Conservation (phyloP, 495 filamentous ascomycete species). For the Penicillium mononematosum region DNA sequence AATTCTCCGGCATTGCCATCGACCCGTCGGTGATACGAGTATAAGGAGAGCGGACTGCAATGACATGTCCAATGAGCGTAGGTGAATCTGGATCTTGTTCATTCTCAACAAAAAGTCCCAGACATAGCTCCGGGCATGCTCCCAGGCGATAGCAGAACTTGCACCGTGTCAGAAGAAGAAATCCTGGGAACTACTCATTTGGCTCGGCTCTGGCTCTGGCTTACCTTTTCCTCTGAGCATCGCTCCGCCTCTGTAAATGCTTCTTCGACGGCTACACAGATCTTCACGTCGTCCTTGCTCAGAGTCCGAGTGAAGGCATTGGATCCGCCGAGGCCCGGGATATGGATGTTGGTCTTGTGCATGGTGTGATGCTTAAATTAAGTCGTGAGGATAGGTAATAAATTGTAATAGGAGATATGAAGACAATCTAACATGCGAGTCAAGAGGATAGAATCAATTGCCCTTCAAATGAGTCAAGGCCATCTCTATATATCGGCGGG, state of each 20-base stretch:
- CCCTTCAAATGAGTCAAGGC: conserved; percentile 2
- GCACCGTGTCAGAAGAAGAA: not conserved
- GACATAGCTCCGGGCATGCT: conserved; percentile 19
- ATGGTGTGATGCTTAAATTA: not conserved
- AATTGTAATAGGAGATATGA: not conserved
- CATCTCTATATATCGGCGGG: conserved; percentile 3
- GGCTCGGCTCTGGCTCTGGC: not conserved
- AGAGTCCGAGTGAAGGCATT: conserved; percentile 19
- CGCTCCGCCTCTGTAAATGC: conserved; percentile 24
- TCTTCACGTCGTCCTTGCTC: conserved; percentile 19
- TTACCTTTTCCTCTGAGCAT: conserved; percentile 30
- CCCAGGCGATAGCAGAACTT: conserved; percentile 26
- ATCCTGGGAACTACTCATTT: not conserved
- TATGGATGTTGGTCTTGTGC: conserved; percentile 8
- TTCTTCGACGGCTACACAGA: conserved; percentile 22
- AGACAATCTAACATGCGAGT: not conserved
- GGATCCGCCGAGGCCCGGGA: conserved; percentile 1
- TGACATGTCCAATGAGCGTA: conserved; percentile 25
- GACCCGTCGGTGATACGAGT: conserved; percentile 22
- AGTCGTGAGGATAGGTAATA: not conserved
- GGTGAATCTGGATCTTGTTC: not conserved
- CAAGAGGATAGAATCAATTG: not conserved
- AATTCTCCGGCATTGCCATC: conserved; percentile 25
- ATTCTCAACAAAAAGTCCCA: conserved; percentile 24
- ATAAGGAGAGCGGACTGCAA: conserved; percentile 15